Conservation (phyloP, 805 yeast species). For the Pichia nakasei region DNA sequence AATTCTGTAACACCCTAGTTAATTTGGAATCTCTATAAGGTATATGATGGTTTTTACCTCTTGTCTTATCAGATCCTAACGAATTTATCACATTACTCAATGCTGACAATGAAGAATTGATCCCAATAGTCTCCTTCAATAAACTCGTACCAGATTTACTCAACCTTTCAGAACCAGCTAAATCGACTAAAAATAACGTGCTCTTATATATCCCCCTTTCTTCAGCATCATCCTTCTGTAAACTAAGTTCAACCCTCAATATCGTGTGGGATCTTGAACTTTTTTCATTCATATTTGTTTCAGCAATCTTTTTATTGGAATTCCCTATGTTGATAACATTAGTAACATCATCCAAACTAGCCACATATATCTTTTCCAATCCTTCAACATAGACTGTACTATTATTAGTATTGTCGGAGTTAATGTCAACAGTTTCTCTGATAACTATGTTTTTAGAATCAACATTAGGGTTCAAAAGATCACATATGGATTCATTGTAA, state of each 20-base stretch:
- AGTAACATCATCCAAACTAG: conserved; percentile 49
- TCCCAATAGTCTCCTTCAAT: conserved; percentile 75
- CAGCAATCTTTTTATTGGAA: conserved; percentile 42
- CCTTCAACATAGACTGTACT: conserved; percentile 49
- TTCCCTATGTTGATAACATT: conserved; percentile 52
- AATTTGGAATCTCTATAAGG: conserved; percentile 50
- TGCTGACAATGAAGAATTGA: conserved; percentile 69
- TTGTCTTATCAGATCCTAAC: conserved; percentile 51
- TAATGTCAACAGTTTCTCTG: conserved; percentile 56
- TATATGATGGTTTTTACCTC: conserved; percentile 20
- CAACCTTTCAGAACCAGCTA: conserved; percentile 69
- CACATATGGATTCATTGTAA: conserved; percentile 68
- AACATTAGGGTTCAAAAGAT: conserved; percentile 44
- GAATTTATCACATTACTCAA: conserved; percentile 77
- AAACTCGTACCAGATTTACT: conserved; percentile 47
- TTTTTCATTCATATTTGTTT: conserved; percentile 24
- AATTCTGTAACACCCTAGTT: conserved; percentile 69
- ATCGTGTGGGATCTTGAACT: conserved; percentile 79
- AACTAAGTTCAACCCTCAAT: conserved; percentile 55
- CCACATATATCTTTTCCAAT: conserved; percentile 53
- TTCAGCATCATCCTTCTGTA: conserved; percentile 36
- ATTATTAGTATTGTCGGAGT: conserved; percentile 25
- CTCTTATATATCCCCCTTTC: conserved; percentile 46
- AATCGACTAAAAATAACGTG: conserved; percentile 65
- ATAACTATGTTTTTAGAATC: conserved; percentile 35